These are phyloP conservation scores for Saccharomyces hybrid DNA, from an alignment of 1,139 yeast species.

Conservation along the genomic window DNA sequence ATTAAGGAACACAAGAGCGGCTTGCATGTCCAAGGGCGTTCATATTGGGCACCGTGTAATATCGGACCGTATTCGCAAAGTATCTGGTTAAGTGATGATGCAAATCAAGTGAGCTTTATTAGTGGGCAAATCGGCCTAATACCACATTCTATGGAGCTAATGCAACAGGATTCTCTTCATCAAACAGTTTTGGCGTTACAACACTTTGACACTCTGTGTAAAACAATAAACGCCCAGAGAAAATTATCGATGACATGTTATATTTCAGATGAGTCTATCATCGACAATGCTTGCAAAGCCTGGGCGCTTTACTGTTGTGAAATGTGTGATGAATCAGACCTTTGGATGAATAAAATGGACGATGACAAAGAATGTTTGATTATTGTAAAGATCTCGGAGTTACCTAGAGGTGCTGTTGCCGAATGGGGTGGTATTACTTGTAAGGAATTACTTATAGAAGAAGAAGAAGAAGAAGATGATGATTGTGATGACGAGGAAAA, in stretches of 20 bases:
- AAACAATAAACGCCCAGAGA: slow-evolving; percentile 40
- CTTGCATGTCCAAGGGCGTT: slow-evolving; percentile 80
- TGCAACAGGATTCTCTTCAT: slow-evolving; percentile 21
- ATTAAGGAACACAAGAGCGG: slow-evolving; percentile 42
- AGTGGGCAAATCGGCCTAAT: slow-evolving; percentile 89
- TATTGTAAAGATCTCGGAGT: slow-evolving; percentile 48
- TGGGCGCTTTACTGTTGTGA: slow-evolving; percentile 35
- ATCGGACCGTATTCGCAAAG: slow-evolving; percentile 97
- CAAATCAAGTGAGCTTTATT: slow-evolving; percentile 47
- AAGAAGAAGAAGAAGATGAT: slow-evolving; percentile 27
- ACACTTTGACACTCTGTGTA: slow-evolving; percentile 59
- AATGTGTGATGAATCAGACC: slow-evolving; percentile 21
- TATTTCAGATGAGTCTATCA: slow-evolving; percentile 34
- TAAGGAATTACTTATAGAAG: slow-evolving; percentile 31
- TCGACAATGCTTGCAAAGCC: slow-evolving; percentile 31
- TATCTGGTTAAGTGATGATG: slow-evolving; percentile 39
- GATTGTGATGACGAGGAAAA: slow-evolving; percentile 33
- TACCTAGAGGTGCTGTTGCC: slow-evolving; percentile 64
- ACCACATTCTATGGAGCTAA: slow-evolving; percentile 58
- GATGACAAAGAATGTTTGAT: slow-evolving; percentile 34
- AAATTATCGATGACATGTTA: slow-evolving; percentile 50
- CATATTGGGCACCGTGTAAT: slow-evolving; percentile 97
- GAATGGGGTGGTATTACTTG: slow-evolving; percentile 73
- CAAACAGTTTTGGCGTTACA: slow-evolving; percentile 58
- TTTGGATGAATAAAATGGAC: slow-evolving; percentile 23